Percentiles rank a stretch among this genome's conserved stretches.
These are phyloP conservation scores for Trametes coccinea DNA, from an alignment of 768 basidiomycete species.

Conservation along the genomic window DNA sequence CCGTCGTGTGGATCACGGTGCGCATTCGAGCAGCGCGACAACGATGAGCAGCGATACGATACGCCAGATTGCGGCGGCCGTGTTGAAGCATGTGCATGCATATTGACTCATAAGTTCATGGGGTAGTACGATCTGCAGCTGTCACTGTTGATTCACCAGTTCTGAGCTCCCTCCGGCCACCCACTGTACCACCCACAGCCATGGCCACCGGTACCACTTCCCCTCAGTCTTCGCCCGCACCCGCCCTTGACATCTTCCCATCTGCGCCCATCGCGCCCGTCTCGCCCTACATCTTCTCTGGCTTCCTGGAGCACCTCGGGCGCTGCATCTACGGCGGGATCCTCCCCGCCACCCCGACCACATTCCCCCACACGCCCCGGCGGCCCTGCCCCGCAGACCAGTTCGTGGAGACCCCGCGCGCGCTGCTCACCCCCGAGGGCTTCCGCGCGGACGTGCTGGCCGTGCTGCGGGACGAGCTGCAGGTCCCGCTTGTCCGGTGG, in stretches of 20 bases:
- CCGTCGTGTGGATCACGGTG: background rate
- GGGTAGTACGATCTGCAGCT: too few species aligned
- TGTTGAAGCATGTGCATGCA: too few species aligned
- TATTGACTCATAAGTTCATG: too few species aligned
- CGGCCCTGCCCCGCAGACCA: constrained; percentile 26
- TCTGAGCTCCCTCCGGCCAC: background rate
- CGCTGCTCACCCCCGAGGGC: constrained; percentile 25
- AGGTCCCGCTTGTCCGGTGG: constrained; percentile 26
- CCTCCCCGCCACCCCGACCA: constrained; percentile 40
- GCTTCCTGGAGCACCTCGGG: constrained; percentile 65
- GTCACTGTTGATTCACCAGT: background rate
- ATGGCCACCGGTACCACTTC: background rate
- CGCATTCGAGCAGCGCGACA: background rate
- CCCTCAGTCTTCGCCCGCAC: background rate
- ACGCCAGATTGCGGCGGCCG: background rate
- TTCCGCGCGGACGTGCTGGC: constrained; percentile 29
- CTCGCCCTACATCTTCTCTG: constrained; percentile 52
- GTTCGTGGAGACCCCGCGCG: constrained; percentile 23
- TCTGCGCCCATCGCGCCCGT: constrained; percentile 25
- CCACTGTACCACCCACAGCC: background rate
- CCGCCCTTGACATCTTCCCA: constrained; percentile 26
- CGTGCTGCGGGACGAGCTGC: constrained; percentile 25
- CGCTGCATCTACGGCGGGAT: constrained; percentile 56
- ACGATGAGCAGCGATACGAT: constrained; percentile 6
- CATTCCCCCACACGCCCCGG: constrained; percentile 27